Evolutionary conservation across 2,329 filamentous ascomycete genomes (phyloP).

Genomic region (Pseudocercospora fuligena): DNA sequence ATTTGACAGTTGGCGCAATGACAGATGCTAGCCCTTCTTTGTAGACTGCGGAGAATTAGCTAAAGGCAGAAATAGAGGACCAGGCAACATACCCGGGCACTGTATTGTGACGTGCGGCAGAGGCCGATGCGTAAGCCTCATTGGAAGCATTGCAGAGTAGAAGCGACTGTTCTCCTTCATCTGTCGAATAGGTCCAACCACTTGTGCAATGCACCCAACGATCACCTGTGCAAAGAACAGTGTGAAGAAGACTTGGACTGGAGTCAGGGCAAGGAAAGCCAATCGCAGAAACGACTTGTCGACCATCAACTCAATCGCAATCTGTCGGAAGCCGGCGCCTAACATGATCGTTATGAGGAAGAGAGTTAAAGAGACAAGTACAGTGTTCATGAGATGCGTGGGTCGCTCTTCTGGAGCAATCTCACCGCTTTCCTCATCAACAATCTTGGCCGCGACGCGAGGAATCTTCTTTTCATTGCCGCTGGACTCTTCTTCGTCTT

Average conservation of each 20-base stretch:
- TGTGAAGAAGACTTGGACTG: slow-evolving; percentile 78
- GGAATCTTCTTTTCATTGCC: slow-evolving; percentile 53
- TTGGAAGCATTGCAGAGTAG: slow-evolving; percentile 74
- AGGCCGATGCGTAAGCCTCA: slow-evolving; percentile 58
- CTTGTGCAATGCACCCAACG: slow-evolving; percentile 74
- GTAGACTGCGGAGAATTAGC: slow-evolving; percentile 60
- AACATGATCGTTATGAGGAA: slow-evolving; percentile 68
- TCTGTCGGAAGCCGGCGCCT: slow-evolving; percentile 70
- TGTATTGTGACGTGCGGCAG: slow-evolving; percentile 77
- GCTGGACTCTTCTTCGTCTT: slow-evolving; percentile 57
- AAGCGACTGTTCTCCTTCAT: slow-evolving; percentile 76
- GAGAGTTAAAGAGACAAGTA: slow-evolving; percentile 70
- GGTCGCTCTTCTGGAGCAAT: slow-evolving; percentile 67
- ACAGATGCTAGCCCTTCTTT: slow-evolving; percentile 79
- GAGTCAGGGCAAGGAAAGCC: slow-evolving; percentile 67
- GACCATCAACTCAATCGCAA: slow-evolving; percentile 70
- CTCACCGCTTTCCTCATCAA: slow-evolving; percentile 75
- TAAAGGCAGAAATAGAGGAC: not conserved
- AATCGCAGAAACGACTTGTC: slow-evolving; percentile 68
- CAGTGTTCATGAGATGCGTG: slow-evolving; percentile 71
- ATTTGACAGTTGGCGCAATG: slow-evolving; percentile 76
- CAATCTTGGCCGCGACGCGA: slow-evolving; percentile 57
- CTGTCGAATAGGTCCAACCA: slow-evolving; percentile 75
- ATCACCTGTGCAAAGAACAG: slow-evolving; percentile 82
- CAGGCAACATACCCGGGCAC: slow-evolving; percentile 59